A percentile compares a stretch with the other conserved stretches of the same genome.
Conservation (phyloP, 2,329 filamentous ascomycete genomes). For the Aspergillus brunneoviolaceus region DNA sequence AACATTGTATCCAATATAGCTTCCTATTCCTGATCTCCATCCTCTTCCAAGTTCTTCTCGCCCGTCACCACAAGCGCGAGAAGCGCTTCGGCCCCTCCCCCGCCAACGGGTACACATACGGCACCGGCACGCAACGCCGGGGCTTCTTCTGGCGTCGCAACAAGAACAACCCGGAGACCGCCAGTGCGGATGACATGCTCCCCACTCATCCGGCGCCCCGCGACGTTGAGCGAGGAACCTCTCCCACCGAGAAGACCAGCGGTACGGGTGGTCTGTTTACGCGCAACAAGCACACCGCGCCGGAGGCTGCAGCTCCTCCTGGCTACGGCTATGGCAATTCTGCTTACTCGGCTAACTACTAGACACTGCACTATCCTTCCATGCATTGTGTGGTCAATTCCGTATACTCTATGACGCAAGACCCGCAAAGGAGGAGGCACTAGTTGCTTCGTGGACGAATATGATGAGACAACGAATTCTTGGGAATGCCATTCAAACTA, state of each 20-base stretch:
- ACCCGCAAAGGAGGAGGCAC: too few relatives aligned
- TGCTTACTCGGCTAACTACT: slow-evolving; percentile 34
- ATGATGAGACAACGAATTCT: too few relatives aligned
- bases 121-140: slow-evolving; percentile 40
- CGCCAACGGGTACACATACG: slow-evolving; percentile 66
- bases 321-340: slow-evolving; percentile 33
- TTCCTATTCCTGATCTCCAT: slow-evolving; percentile 75
- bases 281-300: slow-evolving; percentile 22
- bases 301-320: slow-evolving; percentile 9
- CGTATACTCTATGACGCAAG: too few relatives aligned
- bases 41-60: slow-evolving; percentile 65
- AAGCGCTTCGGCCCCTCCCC: slow-evolving; percentile 69
- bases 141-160: slow-evolving; percentile 40
- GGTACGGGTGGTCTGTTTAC: slow-evolving; percentile 20
- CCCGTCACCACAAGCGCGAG: slow-evolving; percentile 70
- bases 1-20: slow-evolving; percentile 39
- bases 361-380: background rate
- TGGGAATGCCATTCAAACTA: too few relatives aligned
- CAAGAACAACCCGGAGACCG: slow-evolving; percentile 44
- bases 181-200: slow-evolving; percentile 33
- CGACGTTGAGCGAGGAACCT: slow-evolving; percentile 36
- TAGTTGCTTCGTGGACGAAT: too few relatives aligned
- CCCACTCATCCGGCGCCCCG: slow-evolving; percentile 41
- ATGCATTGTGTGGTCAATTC: too few relatives aligned
- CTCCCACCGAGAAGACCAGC: slow-evolving; percentile 8